Percentiles rank a stretch among this genome's conserved stretches.
These are phyloP conservation scores for Skeletonema grethae DNA, from an alignment of 108 stramenopile species.

Conservation along the genomic window DNA sequence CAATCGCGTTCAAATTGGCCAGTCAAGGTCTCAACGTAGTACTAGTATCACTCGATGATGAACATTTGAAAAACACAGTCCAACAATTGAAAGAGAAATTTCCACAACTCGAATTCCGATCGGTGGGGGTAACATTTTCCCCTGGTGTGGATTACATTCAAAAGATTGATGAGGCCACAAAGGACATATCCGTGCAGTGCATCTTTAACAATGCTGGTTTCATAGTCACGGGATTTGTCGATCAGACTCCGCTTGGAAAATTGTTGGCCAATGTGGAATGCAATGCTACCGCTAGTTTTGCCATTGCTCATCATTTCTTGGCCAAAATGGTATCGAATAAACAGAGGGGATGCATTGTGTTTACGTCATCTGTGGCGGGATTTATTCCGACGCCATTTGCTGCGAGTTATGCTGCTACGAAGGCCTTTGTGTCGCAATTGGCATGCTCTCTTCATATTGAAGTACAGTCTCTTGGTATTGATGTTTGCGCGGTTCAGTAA, in stretches of 20 bases:
- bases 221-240: slow-evolving; percentile 98
- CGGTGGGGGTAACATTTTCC: slow-evolving; percentile 86
- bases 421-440: slow-evolving; percentile 96
- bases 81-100: slow-evolving; percentile 75
- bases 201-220: slow-evolving; percentile 99
- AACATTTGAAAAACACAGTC: slow-evolving; percentile 85
- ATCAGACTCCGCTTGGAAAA: slow-evolving; percentile 88
- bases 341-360: slow-evolving; percentile 91
- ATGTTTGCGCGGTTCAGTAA: slow-evolving; percentile 93
- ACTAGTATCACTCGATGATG: slow-evolving; percentile 93
- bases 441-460: slow-evolving; percentile 92
- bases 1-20: slow-evolving; percentile 91
- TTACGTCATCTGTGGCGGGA: slow-evolving; percentile 96
- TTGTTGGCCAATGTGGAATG: slow-evolving; percentile 95
- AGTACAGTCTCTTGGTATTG: slow-evolving; percentile 89
- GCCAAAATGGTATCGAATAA: slow-evolving; percentile 69
- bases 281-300: slow-evolving; percentile 94
- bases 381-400: slow-evolving; percentile 98
- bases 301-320: slow-evolving; percentile 95
- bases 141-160: slow-evolving; percentile 91
- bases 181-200: slow-evolving; percentile 87
- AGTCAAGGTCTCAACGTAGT: slow-evolving; percentile 96
- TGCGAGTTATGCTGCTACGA: slow-evolving; percentile 97
- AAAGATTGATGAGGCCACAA: slow-evolving; percentile 80
- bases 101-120: slow-evolving; percentile 85